Evolutionary conservation across 371 early-diverging fungal species (phyloP).

Genomic region (Circinella umbellata): DNA sequence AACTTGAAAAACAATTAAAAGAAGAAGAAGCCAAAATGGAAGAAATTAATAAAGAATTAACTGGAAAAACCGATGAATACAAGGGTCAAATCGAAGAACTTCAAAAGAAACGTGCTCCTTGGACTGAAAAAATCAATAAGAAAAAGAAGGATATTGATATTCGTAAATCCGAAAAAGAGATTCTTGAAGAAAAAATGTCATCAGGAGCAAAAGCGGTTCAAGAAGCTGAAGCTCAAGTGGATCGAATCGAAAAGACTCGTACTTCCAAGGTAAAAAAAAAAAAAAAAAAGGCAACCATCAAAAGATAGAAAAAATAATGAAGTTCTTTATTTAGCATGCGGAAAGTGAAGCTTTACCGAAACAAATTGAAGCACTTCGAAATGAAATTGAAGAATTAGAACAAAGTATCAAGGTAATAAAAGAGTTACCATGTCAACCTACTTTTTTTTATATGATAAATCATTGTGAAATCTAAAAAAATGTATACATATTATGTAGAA

Average conservation of each 20-base stretch:
- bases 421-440: too few relatives aligned
- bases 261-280: slow-evolving; percentile 25
- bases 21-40: slow-evolving; percentile 77
- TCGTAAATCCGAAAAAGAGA: slow-evolving; percentile 75
- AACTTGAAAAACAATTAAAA: slow-evolving; percentile 66
- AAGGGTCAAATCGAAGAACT: slow-evolving; percentile 75
- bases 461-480: neutral
- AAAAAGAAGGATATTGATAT: slow-evolving; percentile 79
- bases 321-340: slow-evolving; percentile 5
- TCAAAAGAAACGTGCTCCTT: slow-evolving; percentile 83
- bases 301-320: too few relatives aligned
- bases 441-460: neutral
- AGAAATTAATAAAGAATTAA: slow-evolving; percentile 76
- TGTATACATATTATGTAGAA: slow-evolving; percentile 5
- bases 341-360: slow-evolving; percentile 31
- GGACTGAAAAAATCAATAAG: slow-evolving; percentile 77
- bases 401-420: slow-evolving; percentile 32
- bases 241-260: slow-evolving; percentile 24
- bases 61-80: slow-evolving; percentile 82
- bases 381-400: slow-evolving; percentile 43
- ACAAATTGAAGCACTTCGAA: slow-evolving; percentile 57
- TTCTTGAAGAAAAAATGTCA: slow-evolving; percentile 66
- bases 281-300: too few relatives aligned
- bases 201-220: slow-evolving; percentile 59
- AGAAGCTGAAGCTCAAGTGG: slow-evolving; percentile 67